Conservation (phyloP, 106 monocot genomes). For the Vanilla planifolia region DNA sequence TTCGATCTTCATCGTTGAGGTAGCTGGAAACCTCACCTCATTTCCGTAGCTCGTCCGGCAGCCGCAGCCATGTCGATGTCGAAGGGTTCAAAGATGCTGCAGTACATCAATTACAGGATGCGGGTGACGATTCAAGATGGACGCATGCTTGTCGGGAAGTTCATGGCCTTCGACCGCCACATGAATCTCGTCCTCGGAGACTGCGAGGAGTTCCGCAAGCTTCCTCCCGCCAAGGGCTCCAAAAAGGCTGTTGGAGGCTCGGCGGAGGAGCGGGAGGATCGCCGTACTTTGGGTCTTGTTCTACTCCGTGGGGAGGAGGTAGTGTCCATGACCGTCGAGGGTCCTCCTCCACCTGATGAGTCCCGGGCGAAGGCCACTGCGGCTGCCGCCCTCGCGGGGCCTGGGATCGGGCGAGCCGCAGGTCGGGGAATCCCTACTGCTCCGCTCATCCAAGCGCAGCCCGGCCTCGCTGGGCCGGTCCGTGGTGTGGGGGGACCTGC, state of each 20-base stretch:
- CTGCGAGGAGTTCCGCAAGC: conserved; percentile 95
- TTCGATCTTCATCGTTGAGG: no score
- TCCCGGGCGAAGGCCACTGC: conserved; percentile 46
- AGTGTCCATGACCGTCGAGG: conserved; percentile 90
- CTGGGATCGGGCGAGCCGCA: conserved; percentile 77
- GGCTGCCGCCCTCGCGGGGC: conserved; percentile 45
- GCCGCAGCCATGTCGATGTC: conserved; percentile 75
- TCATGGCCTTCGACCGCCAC: conserved; percentile 99
- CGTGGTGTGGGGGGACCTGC: conserved; percentile 87
- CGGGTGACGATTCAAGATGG: conserved; percentile 97
- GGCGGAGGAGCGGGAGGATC: conserved; percentile 71
- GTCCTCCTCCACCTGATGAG: conserved; percentile 80
- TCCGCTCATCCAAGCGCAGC: conserved; percentile 75
- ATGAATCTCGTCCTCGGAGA: conserved; percentile 99
- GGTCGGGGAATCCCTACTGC: conserved; percentile 90
- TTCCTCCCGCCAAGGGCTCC: conserved; percentile 54
- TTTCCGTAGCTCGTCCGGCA: not conserved
- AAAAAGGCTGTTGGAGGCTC: conserved; percentile 10
- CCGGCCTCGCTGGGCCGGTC: conserved; percentile 84
- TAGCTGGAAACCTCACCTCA: no score
- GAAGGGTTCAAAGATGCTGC: conserved; percentile 98
- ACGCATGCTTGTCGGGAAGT: conserved; percentile 92
- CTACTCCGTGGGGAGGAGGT: conserved; percentile 94
- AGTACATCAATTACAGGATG: conserved; percentile 99
- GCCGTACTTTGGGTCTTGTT: conserved; percentile 84